phyloP scores from a whole-genome alignment of 1,139 yeast species.

The Candida anutae region DNA sequence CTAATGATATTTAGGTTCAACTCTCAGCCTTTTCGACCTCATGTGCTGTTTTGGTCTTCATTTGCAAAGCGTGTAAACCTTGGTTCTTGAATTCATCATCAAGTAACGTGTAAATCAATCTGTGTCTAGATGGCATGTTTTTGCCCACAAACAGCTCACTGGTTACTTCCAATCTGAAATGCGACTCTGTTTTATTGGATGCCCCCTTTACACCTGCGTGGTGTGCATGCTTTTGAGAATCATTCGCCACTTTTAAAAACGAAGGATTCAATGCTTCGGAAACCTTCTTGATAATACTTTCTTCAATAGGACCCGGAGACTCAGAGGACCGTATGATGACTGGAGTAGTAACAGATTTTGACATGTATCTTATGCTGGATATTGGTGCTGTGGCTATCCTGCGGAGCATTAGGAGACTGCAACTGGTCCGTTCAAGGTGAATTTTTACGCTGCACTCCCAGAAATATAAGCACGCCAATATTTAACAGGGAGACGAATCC shows the following conservation, averaged over 20 bases:
- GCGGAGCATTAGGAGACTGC: no score
- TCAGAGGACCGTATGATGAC: constrained; percentile 6
- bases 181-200: constrained; percentile 71
- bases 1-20: no score
- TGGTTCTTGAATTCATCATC: constrained; percentile 62
- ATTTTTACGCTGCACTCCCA: no score
- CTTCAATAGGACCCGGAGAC: constrained; percentile 46
- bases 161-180: constrained; percentile 66
- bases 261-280: constrained; percentile 40
- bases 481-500: no score
- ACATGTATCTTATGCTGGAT: no score
- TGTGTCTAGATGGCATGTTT: constrained; percentile 68
- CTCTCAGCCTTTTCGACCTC: constrained; percentile 1
- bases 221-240: constrained; percentile 82
- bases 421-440: no score
- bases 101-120: constrained; percentile 62
- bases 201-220: constrained; percentile 81
- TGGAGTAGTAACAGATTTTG: neutral
- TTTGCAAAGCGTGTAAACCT: constrained; percentile 86
- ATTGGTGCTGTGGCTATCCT: no score
- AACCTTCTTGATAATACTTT: constrained; percentile 41
- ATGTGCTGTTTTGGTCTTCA: constrained; percentile 64
- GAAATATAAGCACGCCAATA: no score
- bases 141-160: constrained; percentile 64
- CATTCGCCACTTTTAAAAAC: constrained; percentile 57